These are phyloP conservation scores for Coemansia sp. DNA, from an alignment of 371 early-diverging fungal species.

Conservation along the genomic window DNA sequence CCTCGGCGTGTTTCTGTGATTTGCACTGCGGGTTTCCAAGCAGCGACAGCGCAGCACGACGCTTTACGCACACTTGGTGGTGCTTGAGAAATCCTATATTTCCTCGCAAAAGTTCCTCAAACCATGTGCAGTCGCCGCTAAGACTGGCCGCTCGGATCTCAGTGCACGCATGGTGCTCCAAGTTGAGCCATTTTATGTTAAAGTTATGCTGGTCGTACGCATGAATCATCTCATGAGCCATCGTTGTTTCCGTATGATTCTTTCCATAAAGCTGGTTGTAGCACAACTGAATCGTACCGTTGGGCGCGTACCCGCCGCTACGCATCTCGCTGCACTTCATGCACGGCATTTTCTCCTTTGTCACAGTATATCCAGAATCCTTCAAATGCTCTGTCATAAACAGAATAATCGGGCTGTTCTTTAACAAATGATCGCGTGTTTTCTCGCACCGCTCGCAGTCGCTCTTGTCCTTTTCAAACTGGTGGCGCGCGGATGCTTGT, in stretches of 20 bases:
- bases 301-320: conserved; percentile 80
- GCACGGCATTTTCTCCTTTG: conserved; percentile 67
- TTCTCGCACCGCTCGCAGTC: conserved; percentile 67
- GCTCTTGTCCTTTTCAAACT: conserved; percentile 55
- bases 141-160: conserved; percentile 90
- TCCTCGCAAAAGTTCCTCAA: conserved; percentile 80
- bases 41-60: conserved; percentile 82
- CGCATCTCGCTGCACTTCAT: conserved; percentile 75
- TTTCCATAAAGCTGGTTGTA: conserved; percentile 74
- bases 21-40: conserved; percentile 72
- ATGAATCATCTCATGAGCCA: conserved; percentile 96
- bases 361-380: conserved; percentile 66
- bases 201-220: conserved; percentile 81
- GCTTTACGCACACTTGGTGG: conserved; percentile 89
- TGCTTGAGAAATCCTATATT: conserved; percentile 80
- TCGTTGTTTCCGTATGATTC: conserved; percentile 79
- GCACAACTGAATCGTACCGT: conserved; percentile 79
- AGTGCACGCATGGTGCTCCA: conserved; percentile 89
- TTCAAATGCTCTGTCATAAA: conserved; percentile 80
- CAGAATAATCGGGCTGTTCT: conserved; percentile 71
- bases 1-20: conserved; percentile 74
- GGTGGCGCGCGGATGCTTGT: conserved; percentile 47
- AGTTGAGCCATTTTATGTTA: conserved; percentile 78
- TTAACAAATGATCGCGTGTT: conserved; percentile 69
- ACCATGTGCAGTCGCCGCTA: conserved; percentile 89